Evolutionary conservation across 345 rosid genomes (phyloP), one percentile per base, ranked within the genome.

Genomic region (Rhodomyrtus tomentosa): DNA sequence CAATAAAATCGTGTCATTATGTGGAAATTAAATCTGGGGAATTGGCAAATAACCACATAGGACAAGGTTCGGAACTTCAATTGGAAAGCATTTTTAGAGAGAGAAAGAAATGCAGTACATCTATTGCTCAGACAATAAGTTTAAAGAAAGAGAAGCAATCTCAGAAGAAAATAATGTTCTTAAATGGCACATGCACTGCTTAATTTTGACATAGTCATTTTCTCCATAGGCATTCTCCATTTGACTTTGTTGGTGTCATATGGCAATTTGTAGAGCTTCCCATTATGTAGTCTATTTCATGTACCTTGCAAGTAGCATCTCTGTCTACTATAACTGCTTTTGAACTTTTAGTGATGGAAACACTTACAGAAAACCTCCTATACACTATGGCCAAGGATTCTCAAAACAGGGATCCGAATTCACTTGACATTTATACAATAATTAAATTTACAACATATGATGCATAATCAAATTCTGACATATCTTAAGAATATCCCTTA

Each of bases 401-500:
- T 18, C 76, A 68, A 68, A 68, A 68, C 36, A 68, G 36, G 12
- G 79, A 68, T 18, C 45, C 18, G 14, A 68, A 18, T 68, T 36
- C 14, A 68, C 45, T 18, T 5, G 45, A 68, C 22, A 68, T 68
- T 68, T 68, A 8, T 68, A 36, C 6, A 68, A 68, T 36, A 68
- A 68, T 68, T 8, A 36, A 24, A 68, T 18, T 68, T 42, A 68
- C 52, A 80, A 25, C 22, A 50, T 0, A 29, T 4, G 12, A n/a
- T 4, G 38, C 53, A 50, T 27, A 52, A 16, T 15, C 10, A 81
- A 50, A 81, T 45, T 20, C 38, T 14, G 4, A 15, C 22, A 52
- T 27, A 81, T 48, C 52, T 49, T 52, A 42, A 81, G 53, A 81
- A 27, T 81, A 81, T 50, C 40, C 36, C 99, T 94, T 91, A 97